Base-by-base conservation (phyloP, 805 yeast genomes). In the Hanseniaspora taiwanica region DNA sequence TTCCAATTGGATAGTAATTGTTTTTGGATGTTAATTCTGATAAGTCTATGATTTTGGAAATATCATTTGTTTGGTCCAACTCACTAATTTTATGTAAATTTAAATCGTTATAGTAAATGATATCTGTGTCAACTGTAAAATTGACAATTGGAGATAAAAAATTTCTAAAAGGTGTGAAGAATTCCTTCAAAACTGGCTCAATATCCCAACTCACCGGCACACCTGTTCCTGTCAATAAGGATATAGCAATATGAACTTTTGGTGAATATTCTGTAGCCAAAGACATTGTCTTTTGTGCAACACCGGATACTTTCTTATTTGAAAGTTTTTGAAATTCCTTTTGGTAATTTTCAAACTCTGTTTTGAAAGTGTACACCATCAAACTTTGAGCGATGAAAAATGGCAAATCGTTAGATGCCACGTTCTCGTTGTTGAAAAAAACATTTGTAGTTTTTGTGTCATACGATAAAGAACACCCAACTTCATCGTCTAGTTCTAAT, bases 41-140 rank as follows among this genome's bases (percentile, higher is more conserved):
- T 48, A 75, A 76, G 58, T 89, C 91, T 44, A 87, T 71, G 47
- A 83, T 74, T 12, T 87, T 80, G 2, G 93, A 70, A 27, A 87
- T 64, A 42, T 81, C 81, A 12, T 47, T 44, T 1, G 46, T 32
- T 12, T 9, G 12, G 19, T 19, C 13, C 0, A 61, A 36, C 1
- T 39, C 48, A 12, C 48, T 49, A 24, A 58, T 50, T 2, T 60
- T 43, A 35, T 55, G 56, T 27, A 61, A 40, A 31, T 58, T 49
- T 35, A 65, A 49, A 39, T 63, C 67, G 19, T 66, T 56, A 42
- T 50, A 83, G 56, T 80, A 80, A 45, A 79, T 81, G 27, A 83
- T 69, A 55, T 84, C 93, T 1, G 93, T 68, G 49, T 83, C 89
- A 19, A 87, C 65, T 4, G 87, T 72, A 53, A 89, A 76, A 49